Percentiles rank a stretch among this genome's conserved stretches.
Conservation (phyloP, 768 basidiomycete genomes). For the Collybiopsis luxurians region DNA sequence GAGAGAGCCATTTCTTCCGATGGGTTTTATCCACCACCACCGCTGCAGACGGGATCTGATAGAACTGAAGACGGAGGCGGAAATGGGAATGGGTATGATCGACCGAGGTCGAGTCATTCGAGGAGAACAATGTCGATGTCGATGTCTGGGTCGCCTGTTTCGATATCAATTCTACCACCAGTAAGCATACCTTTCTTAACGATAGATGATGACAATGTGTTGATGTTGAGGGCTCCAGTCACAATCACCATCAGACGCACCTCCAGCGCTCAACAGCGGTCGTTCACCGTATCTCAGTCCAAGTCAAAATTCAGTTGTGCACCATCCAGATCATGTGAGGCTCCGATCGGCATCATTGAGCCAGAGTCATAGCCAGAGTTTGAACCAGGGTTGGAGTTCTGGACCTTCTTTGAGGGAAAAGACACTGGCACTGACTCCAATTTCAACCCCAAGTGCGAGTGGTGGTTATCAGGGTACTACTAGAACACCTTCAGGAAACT, state of each 20-base stretch:
- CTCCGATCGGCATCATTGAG: not conserved
- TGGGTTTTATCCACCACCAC: not conserved
- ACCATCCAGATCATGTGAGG: not conserved
- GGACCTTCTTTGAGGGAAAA: not conserved
- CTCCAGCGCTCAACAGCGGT: not conserved
- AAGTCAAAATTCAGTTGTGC: not conserved
- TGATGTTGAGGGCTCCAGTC: not conserved
- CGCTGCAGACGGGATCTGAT: not conserved
- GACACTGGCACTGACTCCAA: not conserved
- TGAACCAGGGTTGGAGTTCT: too few species aligned
- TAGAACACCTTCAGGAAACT: not conserved
- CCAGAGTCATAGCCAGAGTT: too few species aligned
- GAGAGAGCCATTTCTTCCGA: not conserved
- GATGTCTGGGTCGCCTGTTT: not conserved
- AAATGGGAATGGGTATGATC: not conserved
- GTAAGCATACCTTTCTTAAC: not conserved
- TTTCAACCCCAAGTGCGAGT: too few species aligned
- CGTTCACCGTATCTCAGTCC: not conserved
- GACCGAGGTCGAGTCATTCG: not conserved
- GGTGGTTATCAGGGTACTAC: not conserved
- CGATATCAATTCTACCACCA: slow-evolving; percentile 4
- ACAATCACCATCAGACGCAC: slow-evolving; percentile 6
- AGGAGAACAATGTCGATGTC: too few species aligned
- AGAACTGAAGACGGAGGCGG: too few species aligned
- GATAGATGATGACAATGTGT: not conserved